Conservation (phyloP, 1,139 yeast genomes). For the Candida tetrigidarum region DNA sequence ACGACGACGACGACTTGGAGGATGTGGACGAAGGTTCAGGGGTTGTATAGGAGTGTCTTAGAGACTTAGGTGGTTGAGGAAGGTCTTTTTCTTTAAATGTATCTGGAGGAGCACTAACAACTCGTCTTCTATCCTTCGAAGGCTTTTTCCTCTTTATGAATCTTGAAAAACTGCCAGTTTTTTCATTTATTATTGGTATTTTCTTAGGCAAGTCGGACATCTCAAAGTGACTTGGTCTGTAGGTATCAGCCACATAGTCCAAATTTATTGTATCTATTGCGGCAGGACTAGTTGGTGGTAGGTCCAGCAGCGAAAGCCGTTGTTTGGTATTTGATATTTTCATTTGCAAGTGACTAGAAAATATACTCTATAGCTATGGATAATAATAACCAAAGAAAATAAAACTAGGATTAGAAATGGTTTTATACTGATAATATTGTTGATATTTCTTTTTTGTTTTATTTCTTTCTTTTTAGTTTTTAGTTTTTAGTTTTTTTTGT, state of each 20-base stretch:
- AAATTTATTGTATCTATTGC: slow-evolving; percentile 18
- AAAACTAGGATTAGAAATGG: too few species aligned
- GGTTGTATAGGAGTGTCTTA: neutral
- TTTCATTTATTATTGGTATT: slow-evolving; percentile 31
- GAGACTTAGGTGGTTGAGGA: slow-evolving; percentile 3
- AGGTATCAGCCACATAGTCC: slow-evolving; percentile 35
- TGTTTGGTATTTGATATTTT: slow-evolving; percentile 8
- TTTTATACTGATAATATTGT: too few species aligned
- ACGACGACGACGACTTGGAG: neutral
- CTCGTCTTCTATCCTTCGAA: slow-evolving; percentile 9
- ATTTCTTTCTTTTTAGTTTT: too few species aligned
- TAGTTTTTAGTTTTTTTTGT: too few species aligned
- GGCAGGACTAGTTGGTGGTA: slow-evolving; percentile 19
- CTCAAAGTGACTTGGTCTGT: slow-evolving; percentile 30
- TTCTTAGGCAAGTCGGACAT: slow-evolving; percentile 35
- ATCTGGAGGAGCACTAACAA: slow-evolving; percentile 16
- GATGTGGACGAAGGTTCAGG: slow-evolving; percentile 5
- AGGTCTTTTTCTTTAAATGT: slow-evolving; percentile 8
- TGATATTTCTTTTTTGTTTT: too few species aligned
- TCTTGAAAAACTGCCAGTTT: slow-evolving; percentile 27
- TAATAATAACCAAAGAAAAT: too few species aligned
- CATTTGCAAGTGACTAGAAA: too few species aligned
- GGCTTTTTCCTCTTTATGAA: slow-evolving; percentile 17
- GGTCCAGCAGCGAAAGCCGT: slow-evolving; percentile 12
- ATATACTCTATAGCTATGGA: too few species aligned